Evolutionary conservation across 2,329 filamentous ascomycete genomes (phyloP), one percentile per base, ranked within the genome.

Genomic region (Onygena corvina): DNA sequence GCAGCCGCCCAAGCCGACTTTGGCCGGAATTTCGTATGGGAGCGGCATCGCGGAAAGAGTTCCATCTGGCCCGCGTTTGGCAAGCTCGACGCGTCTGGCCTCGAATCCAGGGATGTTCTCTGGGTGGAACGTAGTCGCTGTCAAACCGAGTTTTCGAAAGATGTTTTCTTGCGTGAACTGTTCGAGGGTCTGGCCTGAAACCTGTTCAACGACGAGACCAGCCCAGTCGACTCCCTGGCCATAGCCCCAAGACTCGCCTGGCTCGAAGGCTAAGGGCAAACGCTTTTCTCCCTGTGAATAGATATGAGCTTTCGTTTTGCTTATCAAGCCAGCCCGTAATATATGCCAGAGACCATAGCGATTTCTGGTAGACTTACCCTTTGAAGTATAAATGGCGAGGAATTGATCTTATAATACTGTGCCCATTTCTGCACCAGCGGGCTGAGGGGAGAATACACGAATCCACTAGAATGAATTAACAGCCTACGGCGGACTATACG

Each of bases 151-250:
- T 20, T 42, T 42, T 14, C 5, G 3, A 16, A 42, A 50, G 21
- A 50, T 50, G 20, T 50, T 34, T 11, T 36, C 16, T 38, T 50
- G 46, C 48, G 47, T 50, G 23, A 46, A 21, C 30, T 40, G 27
- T 20, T 30, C 48, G 4, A 50, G 40, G 14, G 20, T 51, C 0
- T 61, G 55, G 2, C 58, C 54, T 2, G 45, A 53, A 14, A 53
- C 33, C 6, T 49, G 51, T 31, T 47, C 42, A n/a, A 55, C 14
- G 6, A 45, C 35, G n/a, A 12, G 16, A 9, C 76, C 75, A 0
- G 68, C 70, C 74, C 73, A 77, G 60, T 79, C 76, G 2, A 72
- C 54, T 2, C 67, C 64, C 2, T 64, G 54, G 2, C 72, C 68
- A 51, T 78, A 77, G 42, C 61, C 60, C 73, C 74, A 79, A 3